These are phyloP conservation scores for Clausena lansium DNA, from an alignment of 345 rosid species.

Conservation along the genomic window DNA sequence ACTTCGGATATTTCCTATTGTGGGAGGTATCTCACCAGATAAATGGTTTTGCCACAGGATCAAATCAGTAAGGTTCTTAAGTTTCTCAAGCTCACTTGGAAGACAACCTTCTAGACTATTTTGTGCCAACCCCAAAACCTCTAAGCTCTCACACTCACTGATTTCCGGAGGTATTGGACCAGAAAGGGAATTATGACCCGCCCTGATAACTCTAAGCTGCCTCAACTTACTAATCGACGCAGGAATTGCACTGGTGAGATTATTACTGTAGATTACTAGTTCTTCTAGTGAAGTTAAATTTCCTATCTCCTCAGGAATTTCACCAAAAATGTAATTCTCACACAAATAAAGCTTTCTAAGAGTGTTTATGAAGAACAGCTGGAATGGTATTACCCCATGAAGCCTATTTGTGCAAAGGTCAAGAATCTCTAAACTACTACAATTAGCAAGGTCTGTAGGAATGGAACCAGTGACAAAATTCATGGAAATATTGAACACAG, in stretches of 20 bases:
- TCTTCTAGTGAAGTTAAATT: conserved; percentile 50
- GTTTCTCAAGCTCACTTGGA: conserved; percentile 58
- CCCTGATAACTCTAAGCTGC: conserved; percentile 55
- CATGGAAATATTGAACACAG: conserved; percentile 46
- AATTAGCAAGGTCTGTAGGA: conserved; percentile 44
- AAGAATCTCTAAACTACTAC: conserved; percentile 46
- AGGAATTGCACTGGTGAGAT: conserved; percentile 68
- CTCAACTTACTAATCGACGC: conserved; percentile 44
- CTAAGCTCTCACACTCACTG: conserved; percentile 59
- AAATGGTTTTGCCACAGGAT: conserved; percentile 71
- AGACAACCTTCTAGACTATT: conserved; percentile 66
- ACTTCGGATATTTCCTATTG: conserved; percentile 58
- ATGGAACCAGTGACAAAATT: conserved; percentile 56
- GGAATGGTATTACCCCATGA: conserved; percentile 60
- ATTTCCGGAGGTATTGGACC: conserved; percentile 74
- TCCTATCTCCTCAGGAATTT: conserved; percentile 55
- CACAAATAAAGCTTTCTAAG: conserved; percentile 50
- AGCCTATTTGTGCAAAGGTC: conserved; percentile 71
- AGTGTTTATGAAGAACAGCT: conserved; percentile 41
- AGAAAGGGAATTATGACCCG: conserved; percentile 62
- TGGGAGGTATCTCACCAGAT: conserved; percentile 59
- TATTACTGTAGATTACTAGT: conserved; percentile 69
- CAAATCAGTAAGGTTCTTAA: conserved; percentile 54
- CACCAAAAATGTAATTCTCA: conserved; percentile 57
- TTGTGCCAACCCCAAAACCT: conserved; percentile 79